These are phyloP conservation scores for Talaromyces amestolkiae DNA, from an alignment of 2,329 filamentous ascomycete species.

Conservation along the genomic window DNA sequence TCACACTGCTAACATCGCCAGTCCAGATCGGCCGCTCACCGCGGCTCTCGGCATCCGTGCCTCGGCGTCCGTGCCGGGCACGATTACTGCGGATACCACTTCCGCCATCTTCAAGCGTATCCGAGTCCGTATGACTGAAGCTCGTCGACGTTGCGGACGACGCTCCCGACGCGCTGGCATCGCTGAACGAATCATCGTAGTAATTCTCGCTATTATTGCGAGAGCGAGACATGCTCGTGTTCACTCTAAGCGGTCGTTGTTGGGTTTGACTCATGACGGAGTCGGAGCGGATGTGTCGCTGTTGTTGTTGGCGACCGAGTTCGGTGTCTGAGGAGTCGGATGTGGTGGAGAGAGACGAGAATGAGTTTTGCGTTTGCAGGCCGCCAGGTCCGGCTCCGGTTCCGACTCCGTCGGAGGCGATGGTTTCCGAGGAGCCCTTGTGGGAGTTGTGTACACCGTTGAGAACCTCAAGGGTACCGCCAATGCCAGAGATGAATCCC, in stretches of 20 bases:
- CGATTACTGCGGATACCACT: conserved; percentile 26
- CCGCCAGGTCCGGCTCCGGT: conserved; percentile 14
- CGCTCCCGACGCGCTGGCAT: conserved; percentile 35
- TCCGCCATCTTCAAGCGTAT: conserved; percentile 26
- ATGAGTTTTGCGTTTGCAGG: conserved; percentile 25
- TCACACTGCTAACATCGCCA: conserved; percentile 73
- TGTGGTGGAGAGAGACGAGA: conserved; percentile 24
- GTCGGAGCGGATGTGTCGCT: conserved; percentile 13
- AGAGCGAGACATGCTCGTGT: conserved; percentile 36
- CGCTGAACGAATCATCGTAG: conserved; percentile 42
- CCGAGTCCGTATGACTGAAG: conserved; percentile 39
- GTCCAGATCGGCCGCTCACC: conserved; percentile 68
- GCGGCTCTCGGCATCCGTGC: conserved; percentile 30
- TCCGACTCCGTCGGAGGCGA: neutral
- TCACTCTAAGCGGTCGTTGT: conserved; percentile 40
- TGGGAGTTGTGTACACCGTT: conserved; percentile 34
- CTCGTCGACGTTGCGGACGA: conserved; percentile 40
- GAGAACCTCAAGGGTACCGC: conserved; percentile 43
- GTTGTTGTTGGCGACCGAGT: conserved; percentile 26
- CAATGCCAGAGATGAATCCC: conserved; percentile 60
- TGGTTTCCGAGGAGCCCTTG: conserved; percentile 20
- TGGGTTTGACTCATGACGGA: conserved; percentile 30
- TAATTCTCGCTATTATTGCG: conserved; percentile 23
- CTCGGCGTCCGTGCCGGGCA: conserved; percentile 36
- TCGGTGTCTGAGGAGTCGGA: conserved; percentile 43